Evolutionary conservation across 139 green algal genomes (phyloP).

Genomic region (Chlamydomonas sp.): DNA sequence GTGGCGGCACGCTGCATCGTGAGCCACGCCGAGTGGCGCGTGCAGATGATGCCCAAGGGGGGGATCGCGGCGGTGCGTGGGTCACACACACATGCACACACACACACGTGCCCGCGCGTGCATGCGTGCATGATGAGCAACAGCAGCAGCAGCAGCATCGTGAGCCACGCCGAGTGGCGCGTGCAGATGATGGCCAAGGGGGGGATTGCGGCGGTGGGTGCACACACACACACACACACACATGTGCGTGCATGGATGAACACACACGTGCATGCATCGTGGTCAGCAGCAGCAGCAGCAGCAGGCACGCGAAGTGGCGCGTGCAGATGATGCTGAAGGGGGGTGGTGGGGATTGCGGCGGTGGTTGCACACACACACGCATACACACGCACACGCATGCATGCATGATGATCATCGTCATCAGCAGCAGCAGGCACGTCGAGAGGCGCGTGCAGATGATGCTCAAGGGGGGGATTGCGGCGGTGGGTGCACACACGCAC

Average conservation of each 20-base stretch:
- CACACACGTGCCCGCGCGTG: background rate
- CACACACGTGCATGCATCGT: background rate
- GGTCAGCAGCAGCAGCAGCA: background rate
- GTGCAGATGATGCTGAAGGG: too few relatives aligned
- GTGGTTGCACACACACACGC: too few relatives aligned
- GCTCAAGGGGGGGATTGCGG: constrained; percentile 14
- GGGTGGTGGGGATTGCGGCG: too few relatives aligned
- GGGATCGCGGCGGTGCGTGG: constrained; percentile 7
- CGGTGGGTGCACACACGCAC: too few relatives aligned
- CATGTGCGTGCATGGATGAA: background rate
- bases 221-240: background rate
- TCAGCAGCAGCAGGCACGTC: constrained; percentile 19
- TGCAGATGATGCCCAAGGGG: constrained; percentile 20
- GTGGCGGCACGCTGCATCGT: constrained; percentile 10
- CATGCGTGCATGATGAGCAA: background rate
- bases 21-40: constrained; percentile 30
- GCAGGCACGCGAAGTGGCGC: background rate
- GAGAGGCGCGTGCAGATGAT: constrained; percentile 25
- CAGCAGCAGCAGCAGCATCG: background rate
- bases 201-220: too few relatives aligned
- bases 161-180: too few relatives aligned
- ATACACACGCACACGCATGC: too few relatives aligned
- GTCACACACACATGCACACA: background rate
- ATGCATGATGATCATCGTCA: too few relatives aligned
- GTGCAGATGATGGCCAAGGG: background rate